Conservation (phyloP, 176 grass and related monocot species). For the Elymus sibiricus region DNA sequence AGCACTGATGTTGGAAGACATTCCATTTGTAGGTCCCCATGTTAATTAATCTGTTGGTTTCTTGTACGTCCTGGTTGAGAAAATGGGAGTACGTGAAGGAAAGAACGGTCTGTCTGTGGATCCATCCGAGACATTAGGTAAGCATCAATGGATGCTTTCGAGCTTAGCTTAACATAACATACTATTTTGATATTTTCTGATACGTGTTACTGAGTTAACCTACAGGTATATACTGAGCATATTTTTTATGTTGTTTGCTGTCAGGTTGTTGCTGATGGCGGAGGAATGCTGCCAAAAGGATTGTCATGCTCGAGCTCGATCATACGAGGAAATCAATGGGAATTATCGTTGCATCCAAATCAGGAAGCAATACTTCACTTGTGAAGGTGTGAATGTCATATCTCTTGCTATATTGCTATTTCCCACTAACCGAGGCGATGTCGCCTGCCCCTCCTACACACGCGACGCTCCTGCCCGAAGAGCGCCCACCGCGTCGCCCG, state of each 20-base stretch:
- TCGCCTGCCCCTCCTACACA: too few species aligned
- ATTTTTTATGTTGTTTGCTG: constrained; percentile 13
- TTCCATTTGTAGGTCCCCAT: neutral
- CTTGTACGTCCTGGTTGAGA: constrained; percentile 80
- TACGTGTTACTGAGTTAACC: neutral
- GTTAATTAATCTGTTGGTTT: constrained; percentile 28
- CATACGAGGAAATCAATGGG: constrained; percentile 75
- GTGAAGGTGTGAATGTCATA: constrained; percentile 72
- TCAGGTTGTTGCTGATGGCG: constrained; percentile 76
- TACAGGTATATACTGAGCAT: neutral
- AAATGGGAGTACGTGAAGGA: constrained; percentile 74
- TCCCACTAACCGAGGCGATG: neutral
- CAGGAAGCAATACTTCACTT: constrained; percentile 64
- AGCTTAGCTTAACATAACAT: neutral
- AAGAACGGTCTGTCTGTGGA: constrained; percentile 36
- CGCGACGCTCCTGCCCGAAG: too few species aligned
- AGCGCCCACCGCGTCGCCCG: too few species aligned
- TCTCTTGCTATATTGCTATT: neutral
- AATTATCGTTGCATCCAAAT: constrained; percentile 63
- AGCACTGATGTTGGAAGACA: neutral
- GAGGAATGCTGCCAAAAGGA: constrained; percentile 57
- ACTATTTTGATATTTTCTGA: neutral
- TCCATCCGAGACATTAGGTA: constrained; percentile 67
- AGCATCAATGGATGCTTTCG: neutral
- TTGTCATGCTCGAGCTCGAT: constrained; percentile 88